Percentiles rank a stretch among this genome's conserved stretches.
These are phyloP conservation scores for Fusarium sp. DNA, from an alignment of 2,329 filamentous ascomycete species.

Conservation along the genomic window DNA sequence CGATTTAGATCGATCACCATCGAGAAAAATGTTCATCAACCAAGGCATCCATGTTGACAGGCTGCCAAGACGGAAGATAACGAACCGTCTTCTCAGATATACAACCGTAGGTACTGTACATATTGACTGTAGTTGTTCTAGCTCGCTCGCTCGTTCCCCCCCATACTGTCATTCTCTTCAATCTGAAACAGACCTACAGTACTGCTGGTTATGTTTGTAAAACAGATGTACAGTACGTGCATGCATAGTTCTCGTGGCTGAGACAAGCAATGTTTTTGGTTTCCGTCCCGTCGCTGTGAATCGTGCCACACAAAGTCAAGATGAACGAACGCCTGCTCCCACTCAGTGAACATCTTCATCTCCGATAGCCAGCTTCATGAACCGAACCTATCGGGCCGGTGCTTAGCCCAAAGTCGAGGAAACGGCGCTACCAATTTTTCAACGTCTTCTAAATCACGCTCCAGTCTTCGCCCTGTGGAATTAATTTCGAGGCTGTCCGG, in stretches of 20 bases:
- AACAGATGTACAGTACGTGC: not conserved
- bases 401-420: not conserved
- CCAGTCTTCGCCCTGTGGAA: not conserved
- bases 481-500: slow-evolving; percentile 9
- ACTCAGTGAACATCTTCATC: slow-evolving; percentile 1
- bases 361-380: slow-evolving; percentile 12
- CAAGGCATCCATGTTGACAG: not conserved
- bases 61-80: slow-evolving; percentile 7
- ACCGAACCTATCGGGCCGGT: slow-evolving; percentile 5
- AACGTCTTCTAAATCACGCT: not conserved
- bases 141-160: not conserved
- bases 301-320: not conserved
- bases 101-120: not conserved
- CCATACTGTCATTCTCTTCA: not conserved
- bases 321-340: not conserved
- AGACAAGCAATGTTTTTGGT: not conserved
- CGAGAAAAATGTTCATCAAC: slow-evolving; percentile 3
- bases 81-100: not conserved
- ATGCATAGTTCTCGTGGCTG: not conserved
- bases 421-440: not conserved
- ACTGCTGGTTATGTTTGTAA: not conserved
- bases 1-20: not conserved
- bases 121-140: not conserved
- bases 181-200: not conserved
- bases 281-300: not conserved